Evolutionary conservation across 805 yeast species (phyloP).

Genomic region (Tetrapisispora pingtungensis): DNA sequence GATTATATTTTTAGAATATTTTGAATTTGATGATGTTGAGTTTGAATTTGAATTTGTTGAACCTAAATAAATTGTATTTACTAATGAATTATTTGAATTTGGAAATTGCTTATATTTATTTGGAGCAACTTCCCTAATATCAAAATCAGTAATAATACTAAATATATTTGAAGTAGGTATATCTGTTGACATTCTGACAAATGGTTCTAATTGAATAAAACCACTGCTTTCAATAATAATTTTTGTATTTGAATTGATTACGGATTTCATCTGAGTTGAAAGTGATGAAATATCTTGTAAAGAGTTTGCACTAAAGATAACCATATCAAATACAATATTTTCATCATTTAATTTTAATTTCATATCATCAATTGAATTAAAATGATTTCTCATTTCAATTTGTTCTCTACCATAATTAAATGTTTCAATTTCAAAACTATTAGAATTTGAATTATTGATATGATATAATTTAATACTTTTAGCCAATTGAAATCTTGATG

Average conservation of each 20-base stretch:
- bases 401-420: conserved; percentile 20
- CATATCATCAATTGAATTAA: conserved; percentile 20
- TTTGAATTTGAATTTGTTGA: conserved; percentile 9
- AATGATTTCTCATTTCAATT: conserved; percentile 17
- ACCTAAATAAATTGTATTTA: conserved; percentile 39
- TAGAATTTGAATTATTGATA: conserved; percentile 22
- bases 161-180: conserved; percentile 33
- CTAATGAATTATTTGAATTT: conserved; percentile 27
- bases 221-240: conserved; percentile 62
- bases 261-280: conserved; percentile 30
- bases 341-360: conserved; percentile 3
- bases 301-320: conserved; percentile 39
- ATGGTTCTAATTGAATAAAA: conserved; percentile 62
- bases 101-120: conserved; percentile 27
- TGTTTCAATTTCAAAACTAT: conserved; percentile 18
- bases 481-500: conserved; percentile 29
- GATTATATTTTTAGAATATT: conserved; percentile 15
- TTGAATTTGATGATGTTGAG: conserved; percentile 3
- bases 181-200: conserved; percentile 40
- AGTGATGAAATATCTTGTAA: conserved; percentile 41
- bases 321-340: conserved; percentile 31
- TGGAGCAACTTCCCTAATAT: conserved; percentile 35
- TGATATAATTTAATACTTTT: conserved; percentile 28
- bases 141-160: conserved; percentile 55
- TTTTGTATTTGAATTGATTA: conserved; percentile 37